Evolutionary conservation across 306 rosid species (phyloP).

Genomic region (Cicer cuneatum): DNA sequence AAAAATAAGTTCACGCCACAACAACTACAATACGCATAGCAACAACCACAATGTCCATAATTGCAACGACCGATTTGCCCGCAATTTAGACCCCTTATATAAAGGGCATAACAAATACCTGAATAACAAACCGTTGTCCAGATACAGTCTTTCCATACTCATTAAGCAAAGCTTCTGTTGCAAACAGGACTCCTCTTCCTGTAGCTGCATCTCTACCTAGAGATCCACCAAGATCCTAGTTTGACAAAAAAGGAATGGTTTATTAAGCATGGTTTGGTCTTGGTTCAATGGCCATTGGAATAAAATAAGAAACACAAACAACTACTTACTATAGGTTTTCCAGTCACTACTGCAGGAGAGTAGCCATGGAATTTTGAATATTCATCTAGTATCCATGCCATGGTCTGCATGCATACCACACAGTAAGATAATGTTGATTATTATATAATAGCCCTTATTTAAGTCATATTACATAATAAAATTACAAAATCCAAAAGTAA

Average conservation of each 20-base stretch:
- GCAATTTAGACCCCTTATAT: background rate
- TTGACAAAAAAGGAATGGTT: background rate
- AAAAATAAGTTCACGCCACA: too few relatives aligned
- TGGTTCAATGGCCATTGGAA: background rate
- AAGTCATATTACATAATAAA: constrained; percentile 20
- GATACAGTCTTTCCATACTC: constrained; percentile 81
- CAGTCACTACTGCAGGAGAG: constrained; percentile 94
- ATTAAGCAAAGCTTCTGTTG: constrained; percentile 82
- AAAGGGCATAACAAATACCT: constrained; percentile 52
- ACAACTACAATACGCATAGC: too few relatives aligned
- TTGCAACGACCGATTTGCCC: too few relatives aligned
- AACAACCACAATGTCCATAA: too few relatives aligned
- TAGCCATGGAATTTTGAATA: constrained; percentile 96
- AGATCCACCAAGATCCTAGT: constrained; percentile 92
- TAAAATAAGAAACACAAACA: constrained; percentile 20
- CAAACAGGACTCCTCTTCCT: constrained; percentile 89
- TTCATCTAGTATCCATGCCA: constrained; percentile 98
- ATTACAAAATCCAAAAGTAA: constrained; percentile 26
- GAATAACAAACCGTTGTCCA: constrained; percentile 84
- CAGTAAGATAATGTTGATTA: constrained; percentile 14
- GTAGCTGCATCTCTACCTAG: constrained; percentile 96
- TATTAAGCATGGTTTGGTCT: constrained; percentile 4
- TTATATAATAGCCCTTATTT: background rate
- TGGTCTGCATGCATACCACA: constrained; percentile 63
- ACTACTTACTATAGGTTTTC: constrained; percentile 83